Evolutionary conservation across 1,284 basidiomycete species (phyloP).

Genomic region (Cryptococcus sp.): DNA sequence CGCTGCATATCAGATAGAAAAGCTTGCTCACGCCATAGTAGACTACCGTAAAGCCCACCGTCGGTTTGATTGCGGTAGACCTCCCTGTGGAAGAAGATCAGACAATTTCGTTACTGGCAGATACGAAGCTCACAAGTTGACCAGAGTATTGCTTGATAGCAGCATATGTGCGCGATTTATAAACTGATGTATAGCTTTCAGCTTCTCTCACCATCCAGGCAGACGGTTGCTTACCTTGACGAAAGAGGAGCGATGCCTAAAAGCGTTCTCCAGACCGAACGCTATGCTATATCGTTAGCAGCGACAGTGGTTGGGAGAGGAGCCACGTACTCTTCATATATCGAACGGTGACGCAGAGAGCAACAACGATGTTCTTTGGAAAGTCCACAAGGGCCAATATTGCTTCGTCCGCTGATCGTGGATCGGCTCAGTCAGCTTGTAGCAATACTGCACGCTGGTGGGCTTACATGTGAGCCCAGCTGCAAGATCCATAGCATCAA

Average conservation of each 20-base stretch:
- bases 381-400: slow-evolving; percentile 64
- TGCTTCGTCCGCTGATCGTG: slow-evolving; percentile 35
- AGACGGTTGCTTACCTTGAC: slow-evolving; percentile 50
- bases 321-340: slow-evolving; percentile 62
- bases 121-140: slow-evolving; percentile 64
- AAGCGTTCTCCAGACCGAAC: slow-evolving; percentile 74
- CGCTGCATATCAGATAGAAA: background rate
- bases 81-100: slow-evolving; percentile 57
- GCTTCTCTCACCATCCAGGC: too few relatives aligned
- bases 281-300: slow-evolving; percentile 34
- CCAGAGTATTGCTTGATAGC: slow-evolving; percentile 81
- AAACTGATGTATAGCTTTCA: slow-evolving; percentile 58
- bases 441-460: background rate
- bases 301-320: background rate
- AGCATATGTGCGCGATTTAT: slow-evolving; percentile 80
- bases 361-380: slow-evolving; percentile 63
- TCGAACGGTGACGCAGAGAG: slow-evolving; percentile 73
- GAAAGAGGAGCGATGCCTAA: slow-evolving; percentile 75
- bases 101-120: background rate
- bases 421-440: slow-evolving; percentile 3
- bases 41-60: slow-evolving; percentile 68
- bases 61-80: slow-evolving; percentile 89
- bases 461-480: slow-evolving; percentile 32
- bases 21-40: slow-evolving; percentile 64
- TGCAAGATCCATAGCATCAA: slow-evolving; percentile 20